Conservation (phyloP, 805 yeast species). For the Tetrapisispora iriomotensis region DNA sequence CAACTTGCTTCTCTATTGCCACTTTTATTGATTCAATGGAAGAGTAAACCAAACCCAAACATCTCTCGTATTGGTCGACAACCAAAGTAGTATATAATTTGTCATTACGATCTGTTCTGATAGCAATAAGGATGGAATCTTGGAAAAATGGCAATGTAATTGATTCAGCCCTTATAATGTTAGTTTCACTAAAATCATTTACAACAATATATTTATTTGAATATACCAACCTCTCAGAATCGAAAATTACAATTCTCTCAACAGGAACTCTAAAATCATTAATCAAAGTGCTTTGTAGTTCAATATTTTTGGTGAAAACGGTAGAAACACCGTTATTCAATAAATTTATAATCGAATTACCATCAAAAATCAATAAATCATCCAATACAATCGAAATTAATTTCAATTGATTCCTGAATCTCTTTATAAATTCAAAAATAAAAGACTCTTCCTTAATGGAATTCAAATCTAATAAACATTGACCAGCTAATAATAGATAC, state of each 20-base stretch:
- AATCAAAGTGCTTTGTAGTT: conserved; percentile 25
- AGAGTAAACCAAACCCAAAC: conserved; percentile 87
- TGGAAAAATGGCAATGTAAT: conserved; percentile 14
- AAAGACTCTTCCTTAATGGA: conserved; percentile 1
- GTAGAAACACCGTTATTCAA: conserved; percentile 53
- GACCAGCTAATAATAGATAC: conserved; percentile 20
- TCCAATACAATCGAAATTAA: conserved; percentile 23
- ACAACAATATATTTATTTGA: conserved; percentile 10
- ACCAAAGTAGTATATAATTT: conserved; percentile 81
- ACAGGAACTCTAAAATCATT: conserved; percentile 43
- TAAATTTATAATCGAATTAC: conserved; percentile 41
- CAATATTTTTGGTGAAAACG: conserved; percentile 29
- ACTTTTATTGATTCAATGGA: conserved; percentile 71
- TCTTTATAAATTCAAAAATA: conserved; percentile 7
- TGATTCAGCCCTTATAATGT: conserved; percentile 6
- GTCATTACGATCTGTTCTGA: conserved; percentile 77
- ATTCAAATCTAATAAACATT: conserved; percentile 18
- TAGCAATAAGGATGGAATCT: conserved; percentile 34
- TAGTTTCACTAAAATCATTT: background rate
- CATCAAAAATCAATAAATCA: conserved; percentile 15
- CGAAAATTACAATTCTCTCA: conserved; percentile 31
- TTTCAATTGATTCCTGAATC: conserved; percentile 9
- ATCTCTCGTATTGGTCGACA: conserved; percentile 53
- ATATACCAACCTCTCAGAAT: conserved; percentile 15
- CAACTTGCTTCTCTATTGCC: conserved; percentile 71